A percentile compares a stretch with the other conserved stretches of the same genome.
phyloP scores from a whole-genome alignment of 2,329 filamentous ascomycete genomes.

The Amesomyces nigricolor region DNA sequence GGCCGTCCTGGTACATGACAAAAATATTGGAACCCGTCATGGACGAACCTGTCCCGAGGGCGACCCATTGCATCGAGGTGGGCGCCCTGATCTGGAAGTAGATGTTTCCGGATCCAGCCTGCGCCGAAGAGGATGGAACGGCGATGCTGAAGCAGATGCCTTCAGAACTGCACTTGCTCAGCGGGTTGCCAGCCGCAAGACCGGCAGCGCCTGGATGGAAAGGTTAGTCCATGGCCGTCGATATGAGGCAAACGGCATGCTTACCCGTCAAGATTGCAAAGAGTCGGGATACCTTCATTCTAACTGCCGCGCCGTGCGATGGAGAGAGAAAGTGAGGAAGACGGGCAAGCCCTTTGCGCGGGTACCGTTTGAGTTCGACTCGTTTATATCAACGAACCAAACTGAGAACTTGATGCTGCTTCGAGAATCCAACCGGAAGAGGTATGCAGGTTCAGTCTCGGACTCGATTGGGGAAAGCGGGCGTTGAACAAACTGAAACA shows the following conservation, averaged over 20 bases:
- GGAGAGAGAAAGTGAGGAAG: no score
- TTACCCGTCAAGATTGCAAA: conserved; percentile 18
- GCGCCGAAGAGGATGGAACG: conserved; percentile 46
- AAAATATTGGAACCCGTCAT: conserved; percentile 59
- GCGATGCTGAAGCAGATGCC: conserved; percentile 52
- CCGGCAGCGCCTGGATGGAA: conserved; percentile 13
- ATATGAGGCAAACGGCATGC: neutral
- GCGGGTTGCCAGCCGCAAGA: conserved; percentile 27
- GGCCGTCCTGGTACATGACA: conserved; percentile 54
- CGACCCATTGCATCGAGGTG: conserved; percentile 50
- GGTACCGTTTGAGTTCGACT: neutral
- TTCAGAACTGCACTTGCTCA: conserved; percentile 34
- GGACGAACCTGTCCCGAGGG: conserved; percentile 48
- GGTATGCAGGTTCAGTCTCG: neutral
- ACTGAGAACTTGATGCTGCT: no score
- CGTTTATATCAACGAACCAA: neutral
- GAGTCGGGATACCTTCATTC: conserved; percentile 11
- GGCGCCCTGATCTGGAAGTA: conserved; percentile 57
- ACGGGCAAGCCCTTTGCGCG: neutral
- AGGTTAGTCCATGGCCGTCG: neutral
- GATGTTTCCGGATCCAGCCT: conserved; percentile 47
- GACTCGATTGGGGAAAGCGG: conserved; percentile 4
- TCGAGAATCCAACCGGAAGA: neutral
- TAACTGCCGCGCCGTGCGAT: neutral
- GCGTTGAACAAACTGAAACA: neutral